A percentile compares a stretch with the other conserved stretches of the same genome.
Evolutionary conservation across 1,284 basidiomycete species (phyloP).

Genomic region (Peniophora sp.): DNA sequence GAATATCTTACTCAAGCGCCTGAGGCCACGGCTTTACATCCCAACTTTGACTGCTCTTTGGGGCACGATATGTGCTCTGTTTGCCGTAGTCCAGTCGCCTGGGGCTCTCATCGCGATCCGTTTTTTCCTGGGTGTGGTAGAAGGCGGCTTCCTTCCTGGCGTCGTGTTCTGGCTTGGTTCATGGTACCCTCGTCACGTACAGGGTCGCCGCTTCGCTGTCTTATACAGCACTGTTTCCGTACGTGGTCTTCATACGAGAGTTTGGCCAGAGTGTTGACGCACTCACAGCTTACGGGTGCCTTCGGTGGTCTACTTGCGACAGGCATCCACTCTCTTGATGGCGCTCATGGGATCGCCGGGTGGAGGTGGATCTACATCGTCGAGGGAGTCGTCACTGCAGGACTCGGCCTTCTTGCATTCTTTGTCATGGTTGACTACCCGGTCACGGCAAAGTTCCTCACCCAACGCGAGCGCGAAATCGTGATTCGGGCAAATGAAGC

Average conservation of each 20-base stretch:
- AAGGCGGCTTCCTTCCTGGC: constrained; percentile 13
- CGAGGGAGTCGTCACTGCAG: constrained; percentile 26
- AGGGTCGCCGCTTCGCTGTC: constrained; percentile 6
- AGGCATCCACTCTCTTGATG: constrained; percentile 21
- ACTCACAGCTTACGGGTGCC: constrained; percentile 5
- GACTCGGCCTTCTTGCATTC: constrained; percentile 19
- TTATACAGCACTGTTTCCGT: constrained; percentile 6
- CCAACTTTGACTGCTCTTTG: constrained; percentile 12
- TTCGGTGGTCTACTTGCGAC: constrained; percentile 22
- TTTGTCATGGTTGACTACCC: constrained; percentile 24
- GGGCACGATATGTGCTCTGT: constrained; percentile 20
- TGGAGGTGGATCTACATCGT: constrained; percentile 28
- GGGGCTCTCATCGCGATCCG: constrained; percentile 19
- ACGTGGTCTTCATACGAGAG: background rate
- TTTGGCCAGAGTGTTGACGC: background rate
- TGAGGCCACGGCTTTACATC: constrained; percentile 10
- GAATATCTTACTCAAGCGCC: constrained; percentile 11
- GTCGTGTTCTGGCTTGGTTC: constrained; percentile 6
- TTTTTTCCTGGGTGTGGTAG: constrained; percentile 23
- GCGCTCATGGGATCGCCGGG: constrained; percentile 21
- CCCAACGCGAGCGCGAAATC: constrained; percentile 17
- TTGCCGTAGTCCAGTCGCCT: constrained; percentile 19
- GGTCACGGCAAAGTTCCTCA: constrained; percentile 22
- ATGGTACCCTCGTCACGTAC: constrained; percentile 7
- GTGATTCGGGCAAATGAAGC: constrained; percentile 7